Conservation (phyloP, 495 filamentous ascomycete species). For the Tuber calosporum region DNA sequence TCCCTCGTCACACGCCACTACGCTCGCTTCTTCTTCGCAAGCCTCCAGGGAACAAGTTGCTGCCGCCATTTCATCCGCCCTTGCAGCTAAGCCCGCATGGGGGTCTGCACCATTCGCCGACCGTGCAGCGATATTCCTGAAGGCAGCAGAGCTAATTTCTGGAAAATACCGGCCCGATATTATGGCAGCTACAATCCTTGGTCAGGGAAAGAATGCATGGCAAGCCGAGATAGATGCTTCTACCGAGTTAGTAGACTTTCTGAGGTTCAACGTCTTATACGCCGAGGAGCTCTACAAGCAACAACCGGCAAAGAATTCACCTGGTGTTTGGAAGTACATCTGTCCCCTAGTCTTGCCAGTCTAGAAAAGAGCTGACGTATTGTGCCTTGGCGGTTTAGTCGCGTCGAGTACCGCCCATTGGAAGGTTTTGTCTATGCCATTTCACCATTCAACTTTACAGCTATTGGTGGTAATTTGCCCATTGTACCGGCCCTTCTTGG, state of each 20-base stretch:
- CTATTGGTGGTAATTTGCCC: constrained; percentile 71
- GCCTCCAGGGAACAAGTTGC: constrained; percentile 65
- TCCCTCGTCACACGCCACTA: constrained; percentile 63
- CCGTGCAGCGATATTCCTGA: constrained; percentile 86
- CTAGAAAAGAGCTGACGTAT: constrained; percentile 8
- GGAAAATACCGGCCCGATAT: constrained; percentile 88
- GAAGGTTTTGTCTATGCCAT: constrained; percentile 85
- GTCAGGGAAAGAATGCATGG: constrained; percentile 94
- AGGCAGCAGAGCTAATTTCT: constrained; percentile 80
- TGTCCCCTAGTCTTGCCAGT: background rate
- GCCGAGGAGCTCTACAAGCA: constrained; percentile 80
- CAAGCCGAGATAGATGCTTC: constrained; percentile 95
- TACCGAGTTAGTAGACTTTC: constrained; percentile 84
- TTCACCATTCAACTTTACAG: constrained; percentile 86
- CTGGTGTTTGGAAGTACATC: constrained; percentile 67
- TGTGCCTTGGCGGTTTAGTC: constrained; percentile 40
- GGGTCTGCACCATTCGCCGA: constrained; percentile 75
- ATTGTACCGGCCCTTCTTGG: constrained; percentile 69
- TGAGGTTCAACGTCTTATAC: constrained; percentile 82
- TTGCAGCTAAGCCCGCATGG: constrained; percentile 75
- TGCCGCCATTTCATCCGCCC: constrained; percentile 68
- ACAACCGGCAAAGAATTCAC: constrained; percentile 68
- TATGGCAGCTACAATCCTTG: constrained; percentile 88
- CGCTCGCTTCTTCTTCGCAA: constrained; percentile 69
- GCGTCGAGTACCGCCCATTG: constrained; percentile 71